phyloP scores from a whole-genome alignment of 495 filamentous ascomycete species.

The Xylaria palmicola region DNA sequence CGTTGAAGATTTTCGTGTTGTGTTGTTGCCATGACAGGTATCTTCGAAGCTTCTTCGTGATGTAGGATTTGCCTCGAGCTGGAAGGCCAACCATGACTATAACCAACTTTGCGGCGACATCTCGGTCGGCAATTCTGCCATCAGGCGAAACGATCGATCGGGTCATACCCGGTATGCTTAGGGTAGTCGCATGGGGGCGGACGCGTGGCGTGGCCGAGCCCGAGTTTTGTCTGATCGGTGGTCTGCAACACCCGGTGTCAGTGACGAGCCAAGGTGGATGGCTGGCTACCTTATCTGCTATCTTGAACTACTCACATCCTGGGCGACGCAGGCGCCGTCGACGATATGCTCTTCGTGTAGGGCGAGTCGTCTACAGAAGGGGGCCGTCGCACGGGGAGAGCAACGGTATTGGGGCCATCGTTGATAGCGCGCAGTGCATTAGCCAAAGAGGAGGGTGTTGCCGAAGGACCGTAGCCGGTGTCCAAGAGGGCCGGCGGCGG shows the following conservation, averaged over 20 bases:
- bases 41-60: conserved; percentile 93
- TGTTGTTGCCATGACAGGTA: conserved; percentile 98
- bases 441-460: conserved; percentile 32
- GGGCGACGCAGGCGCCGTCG: conserved; percentile 55
- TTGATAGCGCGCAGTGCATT: conserved; percentile 39
- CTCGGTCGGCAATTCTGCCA: conserved; percentile 84
- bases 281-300: background rate
- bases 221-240: conserved; percentile 57
- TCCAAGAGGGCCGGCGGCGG: conserved; percentile 27
- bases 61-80: conserved; percentile 93
- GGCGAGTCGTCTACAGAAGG: conserved; percentile 42
- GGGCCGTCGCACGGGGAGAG: conserved; percentile 23
- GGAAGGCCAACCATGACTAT: conserved; percentile 98
- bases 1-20: conserved; percentile 93
- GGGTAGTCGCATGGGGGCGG: conserved; percentile 74
- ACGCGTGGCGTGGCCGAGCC: conserved; percentile 59
- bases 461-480: conserved; percentile 28
- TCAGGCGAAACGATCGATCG: conserved; percentile 92
- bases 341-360: conserved; percentile 49
- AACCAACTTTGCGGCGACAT: conserved; percentile 92
- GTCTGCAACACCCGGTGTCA: conserved; percentile 37
- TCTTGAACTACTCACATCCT: conserved; percentile 44
- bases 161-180: conserved; percentile 86
- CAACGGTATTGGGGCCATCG: conserved; percentile 21
- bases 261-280: background rate